phyloP scores from a whole-genome alignment of 2,329 filamentous ascomycete species.

The Epicoccum nigrum region DNA sequence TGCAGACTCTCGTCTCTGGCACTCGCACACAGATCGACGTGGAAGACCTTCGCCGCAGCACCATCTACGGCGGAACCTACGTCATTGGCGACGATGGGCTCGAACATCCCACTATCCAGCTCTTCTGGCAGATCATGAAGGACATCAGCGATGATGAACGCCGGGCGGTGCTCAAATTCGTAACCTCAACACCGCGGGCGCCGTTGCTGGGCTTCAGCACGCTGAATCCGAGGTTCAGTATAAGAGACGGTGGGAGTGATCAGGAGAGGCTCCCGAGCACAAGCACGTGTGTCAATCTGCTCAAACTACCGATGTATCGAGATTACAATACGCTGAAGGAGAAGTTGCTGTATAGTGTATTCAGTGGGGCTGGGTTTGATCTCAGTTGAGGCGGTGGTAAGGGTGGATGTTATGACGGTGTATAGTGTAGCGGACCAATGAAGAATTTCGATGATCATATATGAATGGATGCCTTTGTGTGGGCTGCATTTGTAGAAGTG shows the following conservation, averaged over 20 bases:
- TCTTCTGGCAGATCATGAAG: constrained; percentile 92
- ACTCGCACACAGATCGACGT: constrained; percentile 86
- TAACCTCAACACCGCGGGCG: constrained; percentile 89
- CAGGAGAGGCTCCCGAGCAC: constrained; percentile 84
- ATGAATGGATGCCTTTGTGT: too few relatives aligned
- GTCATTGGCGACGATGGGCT: constrained; percentile 83
- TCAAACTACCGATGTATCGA: constrained; percentile 87
- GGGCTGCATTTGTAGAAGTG: too few relatives aligned
- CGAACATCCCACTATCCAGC: constrained; percentile 82
- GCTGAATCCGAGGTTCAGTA: constrained; percentile 84
- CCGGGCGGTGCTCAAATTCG: constrained; percentile 89
- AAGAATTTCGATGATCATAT: too few relatives aligned
- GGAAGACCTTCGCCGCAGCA: constrained; percentile 82
- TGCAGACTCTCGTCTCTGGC: constrained; percentile 91
- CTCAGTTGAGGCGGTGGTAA: constrained; percentile 36
- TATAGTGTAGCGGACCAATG: too few relatives aligned
- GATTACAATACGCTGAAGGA: constrained; percentile 69
- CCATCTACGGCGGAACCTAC: constrained; percentile 86
- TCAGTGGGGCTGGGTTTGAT: constrained; percentile 91
- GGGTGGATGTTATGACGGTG: too few relatives aligned
- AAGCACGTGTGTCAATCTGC: constrained; percentile 92
- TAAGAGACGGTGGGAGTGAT: constrained; percentile 80
- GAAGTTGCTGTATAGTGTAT: constrained; percentile 89
- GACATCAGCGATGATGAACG: constrained; percentile 76
- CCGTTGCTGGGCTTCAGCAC: constrained; percentile 88